Conservation (phyloP, 164 flowering plant genomes). For the Cinnamomum micranthum region DNA sequence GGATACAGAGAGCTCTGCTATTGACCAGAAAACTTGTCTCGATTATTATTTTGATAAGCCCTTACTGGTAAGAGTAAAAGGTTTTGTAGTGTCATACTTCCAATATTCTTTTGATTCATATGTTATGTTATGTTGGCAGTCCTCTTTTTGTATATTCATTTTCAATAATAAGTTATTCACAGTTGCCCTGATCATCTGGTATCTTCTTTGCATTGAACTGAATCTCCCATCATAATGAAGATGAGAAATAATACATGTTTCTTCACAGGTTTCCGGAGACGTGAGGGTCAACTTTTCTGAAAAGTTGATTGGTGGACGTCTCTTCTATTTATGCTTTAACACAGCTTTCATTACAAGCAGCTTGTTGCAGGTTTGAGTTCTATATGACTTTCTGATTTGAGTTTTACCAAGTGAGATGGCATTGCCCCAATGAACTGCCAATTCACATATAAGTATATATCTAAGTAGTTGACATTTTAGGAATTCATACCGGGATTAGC, state of each 20-base stretch:
- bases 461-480: too few species aligned
- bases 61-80: conserved; percentile 35
- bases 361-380: conserved; percentile 60
- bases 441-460: neutral
- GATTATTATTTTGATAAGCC: conserved; percentile 59
- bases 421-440: neutral
- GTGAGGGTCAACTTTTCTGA: conserved; percentile 69
- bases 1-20: conserved; percentile 63
- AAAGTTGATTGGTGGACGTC: conserved; percentile 72
- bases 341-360: conserved; percentile 67
- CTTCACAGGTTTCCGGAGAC: conserved; percentile 66
- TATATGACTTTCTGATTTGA: neutral
- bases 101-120: neutral
- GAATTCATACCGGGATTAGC: too few species aligned
- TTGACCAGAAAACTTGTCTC: conserved; percentile 64
- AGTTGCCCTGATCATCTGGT: too few species aligned
- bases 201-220: too few species aligned
- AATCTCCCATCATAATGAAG: too few species aligned
- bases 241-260: neutral
- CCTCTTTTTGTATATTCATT: neutral
- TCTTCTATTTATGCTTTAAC: conserved; percentile 78
- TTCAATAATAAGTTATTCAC: too few species aligned
- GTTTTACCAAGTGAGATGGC: neutral
- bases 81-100: neutral
- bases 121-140: neutral